A percentile compares a stretch with the other conserved stretches of the same genome.
phyloP scores from a whole-genome alignment of 495 filamentous ascomycete species.

The Bacidia rubella region DNA sequence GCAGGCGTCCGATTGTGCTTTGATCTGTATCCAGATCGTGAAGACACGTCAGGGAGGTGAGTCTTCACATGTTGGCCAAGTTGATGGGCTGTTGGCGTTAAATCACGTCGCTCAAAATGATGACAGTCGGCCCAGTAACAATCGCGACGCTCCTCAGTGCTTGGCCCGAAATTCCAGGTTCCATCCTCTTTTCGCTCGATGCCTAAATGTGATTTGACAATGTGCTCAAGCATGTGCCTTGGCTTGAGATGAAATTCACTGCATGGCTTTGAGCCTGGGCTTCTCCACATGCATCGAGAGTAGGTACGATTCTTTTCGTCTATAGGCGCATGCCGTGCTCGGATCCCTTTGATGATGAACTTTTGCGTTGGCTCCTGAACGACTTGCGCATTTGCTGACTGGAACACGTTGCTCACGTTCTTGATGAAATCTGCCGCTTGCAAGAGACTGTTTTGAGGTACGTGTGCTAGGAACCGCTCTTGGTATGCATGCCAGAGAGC shows the following conservation, averaged over 20 bases:
- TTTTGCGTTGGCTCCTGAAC: constrained; percentile 44
- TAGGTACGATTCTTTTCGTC: constrained; percentile 50
- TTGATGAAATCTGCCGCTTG: constrained; percentile 93
- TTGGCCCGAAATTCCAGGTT: constrained; percentile 10
- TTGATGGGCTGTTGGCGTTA: constrained; percentile 24
- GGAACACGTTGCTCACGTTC: constrained; percentile 73
- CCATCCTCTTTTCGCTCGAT: constrained; percentile 40
- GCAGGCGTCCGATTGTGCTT: constrained; percentile 18
- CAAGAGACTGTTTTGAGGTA: constrained; percentile 46
- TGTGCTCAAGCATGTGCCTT: constrained; percentile 58
- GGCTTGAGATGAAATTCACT: constrained; percentile 45
- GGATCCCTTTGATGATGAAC: constrained; percentile 91
- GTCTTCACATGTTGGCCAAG: constrained; percentile 50
- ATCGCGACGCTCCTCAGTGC: constrained; percentile 10
- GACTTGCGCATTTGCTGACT: constrained; percentile 70
- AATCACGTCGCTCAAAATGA: constrained; percentile 26
- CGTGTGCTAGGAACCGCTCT: constrained; percentile 49
- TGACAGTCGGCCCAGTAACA: constrained; percentile 49
- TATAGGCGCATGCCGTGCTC: constrained; percentile 59
- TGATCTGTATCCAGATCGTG: constrained; percentile 17
- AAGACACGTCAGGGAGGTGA: constrained; percentile 41
- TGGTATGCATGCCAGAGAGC: constrained; percentile 96
- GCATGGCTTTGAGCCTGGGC: constrained; percentile 36
- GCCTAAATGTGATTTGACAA: constrained; percentile 54
- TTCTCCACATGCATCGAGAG: constrained; percentile 43